Conservation (phyloP, 768 basidiomycete species). For the Kwoniella botswanensis region DNA sequence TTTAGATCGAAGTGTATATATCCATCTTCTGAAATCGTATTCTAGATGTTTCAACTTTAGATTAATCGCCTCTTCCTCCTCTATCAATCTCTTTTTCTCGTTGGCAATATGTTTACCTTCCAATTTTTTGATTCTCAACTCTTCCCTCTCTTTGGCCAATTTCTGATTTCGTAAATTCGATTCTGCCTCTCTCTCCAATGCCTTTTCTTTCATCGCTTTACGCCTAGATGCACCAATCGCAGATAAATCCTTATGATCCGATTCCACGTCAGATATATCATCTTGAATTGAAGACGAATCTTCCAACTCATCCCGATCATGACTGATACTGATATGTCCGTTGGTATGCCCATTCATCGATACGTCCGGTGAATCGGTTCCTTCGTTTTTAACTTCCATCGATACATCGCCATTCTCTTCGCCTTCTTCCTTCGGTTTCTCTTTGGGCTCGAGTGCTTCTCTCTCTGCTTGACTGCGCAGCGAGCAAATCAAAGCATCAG, state of each 20-base stretch:
- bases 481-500: not conserved
- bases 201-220: conserved; percentile 47
- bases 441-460: conserved; percentile 50
- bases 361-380: conserved; percentile 22
- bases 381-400: conserved; percentile 43
- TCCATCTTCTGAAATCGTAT: conserved; percentile 87
- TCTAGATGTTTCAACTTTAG: conserved; percentile 83
- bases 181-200: conserved; percentile 59
- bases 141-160: conserved; percentile 79
- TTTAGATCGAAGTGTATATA: conserved; percentile 82
- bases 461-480: conserved; percentile 52
- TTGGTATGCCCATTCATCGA: conserved; percentile 34
- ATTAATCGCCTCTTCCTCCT: conserved; percentile 83
- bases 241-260: conserved; percentile 54
- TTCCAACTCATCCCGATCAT: conserved; percentile 43
- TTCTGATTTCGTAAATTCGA: conserved; percentile 62
- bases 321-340: conserved; percentile 15
- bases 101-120: conserved; percentile 79
- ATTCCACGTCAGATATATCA: conserved; percentile 64
- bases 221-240: conserved; percentile 39
- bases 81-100: conserved; percentile 81
- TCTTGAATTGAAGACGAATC: conserved; percentile 34
- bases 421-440: conserved; percentile 30
- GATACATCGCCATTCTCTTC: conserved; percentile 47
- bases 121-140: conserved; percentile 75